phyloP scores from a whole-genome alignment of 768 basidiomycete species.

The Plicaturopsis crispa region DNA sequence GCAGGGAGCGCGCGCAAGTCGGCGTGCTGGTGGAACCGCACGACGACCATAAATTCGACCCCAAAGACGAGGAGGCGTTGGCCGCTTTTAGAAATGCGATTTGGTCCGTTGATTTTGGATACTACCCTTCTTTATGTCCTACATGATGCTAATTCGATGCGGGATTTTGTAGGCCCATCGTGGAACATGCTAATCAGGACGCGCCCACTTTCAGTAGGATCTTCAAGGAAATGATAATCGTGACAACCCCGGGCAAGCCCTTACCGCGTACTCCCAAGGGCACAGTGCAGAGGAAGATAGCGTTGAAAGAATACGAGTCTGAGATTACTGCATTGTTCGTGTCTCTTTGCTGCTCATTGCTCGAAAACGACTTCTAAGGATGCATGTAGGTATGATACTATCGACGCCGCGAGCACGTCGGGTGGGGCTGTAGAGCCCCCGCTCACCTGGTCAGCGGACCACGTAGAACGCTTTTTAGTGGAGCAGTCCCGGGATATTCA shows the following conservation, averaged over 20 bases:
- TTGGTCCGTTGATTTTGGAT: conserved; percentile 13
- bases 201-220: conserved; percentile 20
- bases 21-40: conserved; percentile 23
- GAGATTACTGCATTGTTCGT: conserved; percentile 15
- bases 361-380: too few species aligned
- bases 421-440: too few species aligned
- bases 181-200: conserved; percentile 14
- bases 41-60: conserved; percentile 9
- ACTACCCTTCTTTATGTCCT: background rate
- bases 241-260: conserved; percentile 20
- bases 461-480: conserved; percentile 18
- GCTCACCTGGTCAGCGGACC: conserved; percentile 11
- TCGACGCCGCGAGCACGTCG: conserved; percentile 16
- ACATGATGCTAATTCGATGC: background rate
- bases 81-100: conserved; percentile 12
- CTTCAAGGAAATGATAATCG: conserved; percentile 26
- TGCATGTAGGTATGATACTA: conserved; percentile 19
- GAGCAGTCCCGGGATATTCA: conserved; percentile 14
- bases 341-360: too few species aligned
- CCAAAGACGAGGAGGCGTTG: conserved; percentile 5
- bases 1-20: conserved; percentile 19
- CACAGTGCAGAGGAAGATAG: conserved; percentile 18
- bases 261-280: conserved; percentile 25
- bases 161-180: conserved; percentile 14
- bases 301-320: conserved; percentile 14